These are phyloP conservation scores for Xylaria sp. DNA, from an alignment of 495 filamentous ascomycete genomes.

Conservation along the genomic window DNA sequence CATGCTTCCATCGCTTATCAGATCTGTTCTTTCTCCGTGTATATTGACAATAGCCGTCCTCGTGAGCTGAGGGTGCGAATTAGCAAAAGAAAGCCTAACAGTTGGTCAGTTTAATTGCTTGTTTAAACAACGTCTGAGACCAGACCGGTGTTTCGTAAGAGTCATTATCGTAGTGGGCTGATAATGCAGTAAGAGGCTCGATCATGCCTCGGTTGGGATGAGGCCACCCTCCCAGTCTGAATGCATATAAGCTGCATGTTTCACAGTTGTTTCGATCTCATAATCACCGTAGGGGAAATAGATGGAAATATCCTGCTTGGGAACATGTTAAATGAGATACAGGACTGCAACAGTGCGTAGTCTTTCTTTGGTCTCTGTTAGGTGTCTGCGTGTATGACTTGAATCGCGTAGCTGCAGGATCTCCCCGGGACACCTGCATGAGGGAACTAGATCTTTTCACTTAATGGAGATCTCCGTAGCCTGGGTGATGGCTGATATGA, in stretches of 20 bases:
- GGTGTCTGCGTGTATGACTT: background rate
- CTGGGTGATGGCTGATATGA: background rate
- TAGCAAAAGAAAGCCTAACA: too few species aligned
- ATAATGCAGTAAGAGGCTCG: background rate
- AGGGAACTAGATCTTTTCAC: slow-evolving; percentile 18
- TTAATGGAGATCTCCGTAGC: slow-evolving; percentile 5
- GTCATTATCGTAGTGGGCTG: background rate
- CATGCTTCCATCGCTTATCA: background rate
- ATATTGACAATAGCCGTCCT: background rate
- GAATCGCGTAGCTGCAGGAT: slow-evolving; percentile 24
- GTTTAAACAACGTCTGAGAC: background rate
- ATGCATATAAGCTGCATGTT: slow-evolving; percentile 11
- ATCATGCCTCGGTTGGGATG: background rate
- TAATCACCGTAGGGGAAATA: background rate
- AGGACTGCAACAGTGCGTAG: background rate
- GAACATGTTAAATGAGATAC: background rate
- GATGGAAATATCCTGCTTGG: background rate
- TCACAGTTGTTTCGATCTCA: background rate
- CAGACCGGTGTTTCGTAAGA: background rate
- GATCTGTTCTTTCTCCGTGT: background rate
- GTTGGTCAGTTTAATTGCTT: background rate
- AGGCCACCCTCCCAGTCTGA: background rate
- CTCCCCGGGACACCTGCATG: slow-evolving; percentile 22
- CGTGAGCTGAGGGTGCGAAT: background rate
- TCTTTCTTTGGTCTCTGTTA: background rate